phyloP scores from a whole-genome alignment of 345 rosid genomes.

The Sonneratia caseolaris region DNA sequence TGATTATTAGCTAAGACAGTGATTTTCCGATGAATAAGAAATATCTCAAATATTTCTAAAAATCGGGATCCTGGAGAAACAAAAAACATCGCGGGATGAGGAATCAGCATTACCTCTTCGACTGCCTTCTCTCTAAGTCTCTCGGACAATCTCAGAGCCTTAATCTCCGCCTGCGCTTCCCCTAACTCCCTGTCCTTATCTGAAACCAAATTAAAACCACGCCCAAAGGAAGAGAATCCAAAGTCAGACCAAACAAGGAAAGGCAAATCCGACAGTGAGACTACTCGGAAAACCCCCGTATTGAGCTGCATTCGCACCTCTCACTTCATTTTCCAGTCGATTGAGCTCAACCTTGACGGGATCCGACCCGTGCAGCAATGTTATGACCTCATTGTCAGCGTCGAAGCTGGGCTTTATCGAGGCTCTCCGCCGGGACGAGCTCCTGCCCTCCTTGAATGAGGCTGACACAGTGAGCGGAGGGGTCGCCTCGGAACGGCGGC shows the following conservation, averaged over 20 bases:
- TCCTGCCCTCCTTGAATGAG: conserved; percentile 61
- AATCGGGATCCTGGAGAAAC: not conserved
- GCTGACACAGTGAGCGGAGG: conserved; percentile 42
- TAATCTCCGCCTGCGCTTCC: conserved; percentile 85
- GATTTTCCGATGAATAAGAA: not conserved
- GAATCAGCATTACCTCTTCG: conserved; percentile 55
- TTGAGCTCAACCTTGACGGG: conserved; percentile 93
- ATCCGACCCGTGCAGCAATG: conserved; percentile 90
- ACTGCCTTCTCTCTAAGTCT: conserved; percentile 89
- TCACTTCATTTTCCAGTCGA: conserved; percentile 91
- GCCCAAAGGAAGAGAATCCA: conserved; percentile 11
- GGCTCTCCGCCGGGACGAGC: conserved; percentile 56
- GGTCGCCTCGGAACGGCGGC: conserved; percentile 14
- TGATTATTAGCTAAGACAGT: not conserved
- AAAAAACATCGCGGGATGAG: not conserved
- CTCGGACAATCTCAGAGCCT: conserved; percentile 72
- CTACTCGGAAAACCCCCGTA: conserved; percentile 35
- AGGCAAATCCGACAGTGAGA: conserved; percentile 1
- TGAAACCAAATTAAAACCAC: conserved; percentile 21
- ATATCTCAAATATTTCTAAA: not conserved
- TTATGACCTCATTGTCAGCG: conserved; percentile 84
- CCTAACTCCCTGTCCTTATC: conserved; percentile 91
- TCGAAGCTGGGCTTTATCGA: conserved; percentile 74
- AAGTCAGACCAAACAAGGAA: not conserved
- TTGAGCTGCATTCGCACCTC: conserved; percentile 77